Conservation (phyloP, 345 rosid species). For the Erucastrum elatum region DNA sequence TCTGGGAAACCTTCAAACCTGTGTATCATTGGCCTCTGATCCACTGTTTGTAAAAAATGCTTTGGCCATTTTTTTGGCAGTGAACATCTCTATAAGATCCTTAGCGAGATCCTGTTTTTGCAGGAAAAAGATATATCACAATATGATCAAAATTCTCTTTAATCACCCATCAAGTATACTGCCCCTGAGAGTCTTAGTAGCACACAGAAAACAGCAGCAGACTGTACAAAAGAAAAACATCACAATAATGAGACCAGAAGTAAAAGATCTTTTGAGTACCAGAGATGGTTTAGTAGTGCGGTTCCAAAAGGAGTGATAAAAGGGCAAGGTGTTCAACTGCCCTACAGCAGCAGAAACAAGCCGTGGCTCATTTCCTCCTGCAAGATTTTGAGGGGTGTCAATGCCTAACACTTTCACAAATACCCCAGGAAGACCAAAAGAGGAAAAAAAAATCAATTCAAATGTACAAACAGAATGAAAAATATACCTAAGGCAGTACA, state of each 20-base stretch:
- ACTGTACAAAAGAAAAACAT: not conserved
- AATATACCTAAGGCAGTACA: constrained; percentile 83
- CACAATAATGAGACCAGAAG: not conserved
- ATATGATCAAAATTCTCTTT: constrained; percentile 11
- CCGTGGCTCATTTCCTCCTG: constrained; percentile 91
- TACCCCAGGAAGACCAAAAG: not conserved
- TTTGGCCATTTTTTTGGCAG: constrained; percentile 83
- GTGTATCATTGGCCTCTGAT: constrained; percentile 97
- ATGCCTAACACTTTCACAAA: constrained; percentile 1
- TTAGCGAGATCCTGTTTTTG: constrained; percentile 86
- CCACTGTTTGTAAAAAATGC: constrained; percentile 93
- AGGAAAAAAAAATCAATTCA: constrained; percentile 3
- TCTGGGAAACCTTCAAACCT: constrained; percentile 65
- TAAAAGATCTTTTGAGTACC: constrained; percentile 44
- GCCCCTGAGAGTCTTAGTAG: not conserved
- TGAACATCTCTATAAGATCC: constrained; percentile 78
- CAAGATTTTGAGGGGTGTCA: constrained; percentile 23
- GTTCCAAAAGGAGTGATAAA: constrained; percentile 98
- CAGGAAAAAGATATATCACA: constrained; percentile 16
- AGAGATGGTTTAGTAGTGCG: constrained; percentile 93
- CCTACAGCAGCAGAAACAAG: constrained; percentile 81
- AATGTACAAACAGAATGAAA: not conserved
- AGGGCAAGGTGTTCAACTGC: constrained; percentile 80
- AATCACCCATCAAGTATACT: not conserved
- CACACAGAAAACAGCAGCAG: not conserved